These are phyloP conservation scores for Pseudocercospora ulei DNA, from an alignment of 2,329 filamentous ascomycete genomes.

Conservation along the genomic window DNA sequence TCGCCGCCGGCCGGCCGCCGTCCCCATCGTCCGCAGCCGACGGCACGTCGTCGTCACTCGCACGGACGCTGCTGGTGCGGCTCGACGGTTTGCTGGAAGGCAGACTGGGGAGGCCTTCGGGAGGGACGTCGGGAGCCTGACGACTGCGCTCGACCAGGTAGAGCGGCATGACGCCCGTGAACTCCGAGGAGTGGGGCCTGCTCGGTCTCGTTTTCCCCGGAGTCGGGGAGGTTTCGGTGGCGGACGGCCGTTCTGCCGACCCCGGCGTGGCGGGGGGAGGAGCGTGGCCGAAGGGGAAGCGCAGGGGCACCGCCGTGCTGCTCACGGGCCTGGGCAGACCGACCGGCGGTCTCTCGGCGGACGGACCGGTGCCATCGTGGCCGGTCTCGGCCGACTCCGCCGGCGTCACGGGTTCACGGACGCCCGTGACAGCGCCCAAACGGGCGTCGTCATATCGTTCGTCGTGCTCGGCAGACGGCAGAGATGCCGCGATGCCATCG, in stretches of 20 bases:
- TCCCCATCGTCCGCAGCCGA: conserved; percentile 37
- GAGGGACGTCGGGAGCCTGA: conserved; percentile 38
- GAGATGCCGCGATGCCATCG: no score
- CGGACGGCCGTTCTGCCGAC: conserved; percentile 6
- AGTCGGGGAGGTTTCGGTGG: conserved; percentile 24
- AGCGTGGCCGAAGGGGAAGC: conserved; percentile 31
- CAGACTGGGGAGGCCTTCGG: conserved; percentile 45
- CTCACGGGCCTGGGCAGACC: conserved; percentile 21
- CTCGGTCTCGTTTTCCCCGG: conserved; percentile 21
- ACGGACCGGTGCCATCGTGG: background rate
- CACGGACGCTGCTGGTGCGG: conserved; percentile 35
- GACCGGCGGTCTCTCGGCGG: conserved; percentile 6
- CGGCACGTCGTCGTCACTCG: conserved; percentile 39
- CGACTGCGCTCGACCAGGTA: conserved; percentile 64
- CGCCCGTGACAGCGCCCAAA: conserved; percentile 1
- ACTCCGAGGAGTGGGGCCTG: conserved; percentile 47
- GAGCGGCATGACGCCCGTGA: conserved; percentile 50
- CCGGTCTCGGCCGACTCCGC: background rate
- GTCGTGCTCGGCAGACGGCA: conserved; percentile 5
- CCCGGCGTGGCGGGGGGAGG: conserved; percentile 25
- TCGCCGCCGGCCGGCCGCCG: background rate
- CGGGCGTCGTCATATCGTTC: conserved; percentile 1
- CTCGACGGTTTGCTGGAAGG: conserved; percentile 41
- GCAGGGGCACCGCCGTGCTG: conserved; percentile 33
- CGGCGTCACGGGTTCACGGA: conserved; percentile 6